Conservation (phyloP, 305 asterid species). For the Euphrasia arctica region DNA sequence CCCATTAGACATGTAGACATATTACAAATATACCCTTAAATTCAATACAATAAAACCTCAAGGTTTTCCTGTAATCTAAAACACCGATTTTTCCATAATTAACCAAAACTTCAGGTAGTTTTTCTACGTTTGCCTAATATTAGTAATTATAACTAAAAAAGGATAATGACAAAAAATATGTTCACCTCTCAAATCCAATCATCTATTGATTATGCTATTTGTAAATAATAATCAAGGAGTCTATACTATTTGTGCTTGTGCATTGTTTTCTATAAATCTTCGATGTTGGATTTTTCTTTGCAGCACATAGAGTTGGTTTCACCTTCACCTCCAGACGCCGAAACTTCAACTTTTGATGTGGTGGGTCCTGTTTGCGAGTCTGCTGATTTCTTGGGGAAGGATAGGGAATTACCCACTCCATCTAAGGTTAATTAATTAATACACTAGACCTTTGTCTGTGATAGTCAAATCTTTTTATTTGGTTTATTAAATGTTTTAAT, state of each 20-base stretch:
- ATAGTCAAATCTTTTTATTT: neutral
- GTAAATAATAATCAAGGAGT: neutral
- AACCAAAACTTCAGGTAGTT: no score
- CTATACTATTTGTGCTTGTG: neutral
- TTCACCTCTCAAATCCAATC: no score
- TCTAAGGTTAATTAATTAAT: slow-evolving; percentile 41
- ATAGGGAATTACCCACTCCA: slow-evolving; percentile 83
- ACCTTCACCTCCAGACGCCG: slow-evolving; percentile 56
- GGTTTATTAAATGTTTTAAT: neutral
- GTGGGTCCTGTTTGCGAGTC: slow-evolving; percentile 99
- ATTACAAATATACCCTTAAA: no score
- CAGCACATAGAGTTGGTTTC: slow-evolving; percentile 97
- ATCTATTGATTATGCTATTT: neutral
- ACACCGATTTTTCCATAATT: no score
- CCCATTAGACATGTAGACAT: no score
- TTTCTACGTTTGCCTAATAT: no score
- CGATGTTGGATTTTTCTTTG: slow-evolving; percentile 24
- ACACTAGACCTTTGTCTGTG: neutral
- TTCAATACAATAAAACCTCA: no score
- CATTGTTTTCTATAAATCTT: neutral
- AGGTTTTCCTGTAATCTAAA: no score
- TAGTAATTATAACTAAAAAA: neutral
- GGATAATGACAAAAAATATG: no score
- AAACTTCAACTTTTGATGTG: slow-evolving; percentile 66
- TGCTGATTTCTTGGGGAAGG: slow-evolving; percentile 95